These are phyloP conservation scores for Sclerotinia subarctica DNA, from an alignment of 2,329 filamentous ascomycete genomes.

Conservation along the genomic window DNA sequence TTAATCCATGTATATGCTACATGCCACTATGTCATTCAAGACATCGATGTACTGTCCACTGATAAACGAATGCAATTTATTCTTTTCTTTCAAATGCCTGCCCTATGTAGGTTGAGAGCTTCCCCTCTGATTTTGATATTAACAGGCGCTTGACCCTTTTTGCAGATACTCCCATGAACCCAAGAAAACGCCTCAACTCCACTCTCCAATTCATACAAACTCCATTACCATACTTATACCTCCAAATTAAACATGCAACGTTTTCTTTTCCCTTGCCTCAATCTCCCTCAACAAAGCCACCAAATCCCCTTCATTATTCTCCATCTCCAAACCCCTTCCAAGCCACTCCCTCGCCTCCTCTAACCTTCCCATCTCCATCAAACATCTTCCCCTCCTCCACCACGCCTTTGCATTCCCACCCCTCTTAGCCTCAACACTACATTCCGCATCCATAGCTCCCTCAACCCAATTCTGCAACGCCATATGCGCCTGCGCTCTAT, in stretches of 20 bases:
- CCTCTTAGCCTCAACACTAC: slow-evolving; percentile 82
- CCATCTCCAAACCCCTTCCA: slow-evolving; percentile 73
- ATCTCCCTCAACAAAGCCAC: slow-evolving; percentile 62
- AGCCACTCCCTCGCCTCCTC: slow-evolving; percentile 82
- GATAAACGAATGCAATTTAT: no score
- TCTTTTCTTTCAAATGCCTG: no score
- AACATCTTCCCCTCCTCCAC: slow-evolving; percentile 82
- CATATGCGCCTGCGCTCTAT: slow-evolving; percentile 90
- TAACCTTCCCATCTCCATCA: slow-evolving; percentile 85
- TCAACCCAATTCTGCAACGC: slow-evolving; percentile 77
- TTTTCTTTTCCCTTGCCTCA: slow-evolving; percentile 43
- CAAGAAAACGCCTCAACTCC: slow-evolving; percentile 12
- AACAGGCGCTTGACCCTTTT: no score
- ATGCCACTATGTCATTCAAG: not conserved
- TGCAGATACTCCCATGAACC: not conserved
- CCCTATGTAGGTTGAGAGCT: no score
- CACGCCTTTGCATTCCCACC: slow-evolving; percentile 90
- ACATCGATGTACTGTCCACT: no score
- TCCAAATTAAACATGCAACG: slow-evolving; percentile 17
- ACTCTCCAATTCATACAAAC: not conserved
- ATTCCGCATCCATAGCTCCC: slow-evolving; percentile 81
- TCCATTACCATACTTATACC: not conserved
- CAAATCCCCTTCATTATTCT: slow-evolving; percentile 67
- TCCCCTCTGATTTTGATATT: no score
- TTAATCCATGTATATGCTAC: not conserved